Evolutionary conservation across 2,329 filamentous ascomycete species (phyloP).

Genomic region (Fusarium algeriense): DNA sequence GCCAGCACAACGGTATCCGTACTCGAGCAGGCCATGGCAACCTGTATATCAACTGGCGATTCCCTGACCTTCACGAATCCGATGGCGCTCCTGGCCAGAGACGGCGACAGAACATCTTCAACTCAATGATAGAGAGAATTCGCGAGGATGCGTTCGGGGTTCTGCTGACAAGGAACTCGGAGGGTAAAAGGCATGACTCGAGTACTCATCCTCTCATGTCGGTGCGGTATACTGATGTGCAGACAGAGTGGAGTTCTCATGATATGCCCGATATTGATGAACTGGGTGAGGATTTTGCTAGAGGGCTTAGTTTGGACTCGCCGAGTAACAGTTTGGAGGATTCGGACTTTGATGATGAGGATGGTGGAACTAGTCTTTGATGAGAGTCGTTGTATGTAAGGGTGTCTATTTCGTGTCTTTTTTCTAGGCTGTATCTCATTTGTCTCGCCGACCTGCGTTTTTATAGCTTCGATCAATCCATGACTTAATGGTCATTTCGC

Average conservation of each 20-base stretch:
- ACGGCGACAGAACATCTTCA: conserved; percentile 41
- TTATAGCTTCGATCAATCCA: not conserved
- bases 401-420: not conserved
- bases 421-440: not conserved
- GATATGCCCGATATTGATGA: conserved; percentile 30
- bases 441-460: not conserved
- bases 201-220: conserved; percentile 43
- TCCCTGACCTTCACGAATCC: conserved; percentile 49
- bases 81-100: conserved; percentile 8
- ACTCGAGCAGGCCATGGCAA: conserved; percentile 53
- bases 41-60: conserved; percentile 55
- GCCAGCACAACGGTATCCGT: conserved; percentile 36
- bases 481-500: conserved; percentile 53
- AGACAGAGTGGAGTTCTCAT: conserved; percentile 17
- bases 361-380: conserved; percentile 17
- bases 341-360: conserved; percentile 36
- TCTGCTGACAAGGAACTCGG: conserved; percentile 45
- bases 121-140: conserved; percentile 45
- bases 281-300: conserved; percentile 24
- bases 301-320: conserved; percentile 10
- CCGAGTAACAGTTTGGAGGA: not conserved
- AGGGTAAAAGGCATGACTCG: conserved; percentile 50
- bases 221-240: conserved; percentile 17
- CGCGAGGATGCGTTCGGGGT: conserved; percentile 47
- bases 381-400: not conserved